phyloP scores from a whole-genome alignment of 1,284 basidiomycete genomes.

The Sporisorium scitamineum region DNA sequence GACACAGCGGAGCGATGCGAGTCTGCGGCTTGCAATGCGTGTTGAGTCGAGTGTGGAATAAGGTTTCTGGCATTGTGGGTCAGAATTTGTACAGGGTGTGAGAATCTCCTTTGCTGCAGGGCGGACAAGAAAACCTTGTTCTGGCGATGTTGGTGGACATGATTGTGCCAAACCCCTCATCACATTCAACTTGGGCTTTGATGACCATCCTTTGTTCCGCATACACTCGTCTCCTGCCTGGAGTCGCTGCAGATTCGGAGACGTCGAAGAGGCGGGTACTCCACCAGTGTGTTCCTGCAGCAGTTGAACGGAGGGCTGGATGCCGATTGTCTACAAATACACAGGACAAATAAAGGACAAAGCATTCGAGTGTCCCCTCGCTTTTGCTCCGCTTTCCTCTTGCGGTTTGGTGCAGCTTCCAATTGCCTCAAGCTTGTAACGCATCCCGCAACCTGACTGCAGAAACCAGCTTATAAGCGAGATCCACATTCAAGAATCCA shows the following conservation, averaged over 20 bases:
- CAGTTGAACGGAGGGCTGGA: background rate
- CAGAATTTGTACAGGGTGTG: conserved; percentile 1
- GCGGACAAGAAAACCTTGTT: conserved; percentile 5
- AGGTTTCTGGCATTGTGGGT: conserved; percentile 6
- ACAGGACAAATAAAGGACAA: background rate
- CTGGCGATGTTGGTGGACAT: background rate
- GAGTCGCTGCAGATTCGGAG: background rate
- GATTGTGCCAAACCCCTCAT: conserved; percentile 9
- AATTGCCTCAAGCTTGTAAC: background rate
- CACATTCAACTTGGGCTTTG: background rate
- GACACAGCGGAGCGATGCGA: background rate
- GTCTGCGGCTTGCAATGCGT: background rate
- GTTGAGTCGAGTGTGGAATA: background rate
- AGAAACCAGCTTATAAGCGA: background rate
- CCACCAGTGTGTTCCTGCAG: background rate
- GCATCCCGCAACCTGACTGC: background rate
- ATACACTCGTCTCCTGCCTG: conserved; percentile 3
- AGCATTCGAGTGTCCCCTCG: background rate
- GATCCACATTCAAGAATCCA: background rate
- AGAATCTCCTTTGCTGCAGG: conserved; percentile 4
- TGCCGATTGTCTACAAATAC: conserved; percentile 6
- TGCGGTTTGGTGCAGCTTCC: background rate
- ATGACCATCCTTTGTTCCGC: background rate
- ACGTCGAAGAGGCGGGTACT: background rate
- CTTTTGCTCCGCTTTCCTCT: background rate